A percentile compares a stretch with the other conserved stretches of the same genome.
These are phyloP conservation scores for Croton laevigatus DNA, from an alignment of 441 rosid genomes.

Conservation along the genomic window DNA sequence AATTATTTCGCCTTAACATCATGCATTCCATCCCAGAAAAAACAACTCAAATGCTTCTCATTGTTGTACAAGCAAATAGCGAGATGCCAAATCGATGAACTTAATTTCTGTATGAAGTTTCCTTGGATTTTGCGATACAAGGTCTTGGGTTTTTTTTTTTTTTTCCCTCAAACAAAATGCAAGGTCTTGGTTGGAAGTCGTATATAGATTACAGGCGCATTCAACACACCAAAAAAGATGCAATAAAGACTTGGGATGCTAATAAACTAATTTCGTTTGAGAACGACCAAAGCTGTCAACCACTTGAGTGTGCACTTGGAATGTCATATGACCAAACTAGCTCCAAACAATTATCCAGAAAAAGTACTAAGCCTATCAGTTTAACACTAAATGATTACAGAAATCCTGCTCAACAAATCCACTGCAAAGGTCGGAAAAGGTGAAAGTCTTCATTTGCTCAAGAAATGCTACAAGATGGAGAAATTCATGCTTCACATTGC, in stretches of 20 bases:
- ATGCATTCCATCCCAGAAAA: neutral
- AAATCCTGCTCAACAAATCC: neutral
- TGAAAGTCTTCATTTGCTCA: neutral
- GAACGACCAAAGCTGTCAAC: neutral
- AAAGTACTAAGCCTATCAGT: neutral
- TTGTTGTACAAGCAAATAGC: neutral
- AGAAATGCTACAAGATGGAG: neutral
- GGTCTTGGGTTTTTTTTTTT: no score
- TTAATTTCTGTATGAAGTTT: neutral
- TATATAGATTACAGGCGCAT: neutral
- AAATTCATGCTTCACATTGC: no score
- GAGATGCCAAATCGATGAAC: neutral
- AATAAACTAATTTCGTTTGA: no score
- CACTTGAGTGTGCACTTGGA: neutral
- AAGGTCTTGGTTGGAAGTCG: no score
- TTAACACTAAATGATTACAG: neutral
- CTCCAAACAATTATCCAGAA: neutral
- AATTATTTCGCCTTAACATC: no score
- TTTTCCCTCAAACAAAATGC: no score
- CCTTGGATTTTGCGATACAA: neutral
- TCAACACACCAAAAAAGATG: neutral
- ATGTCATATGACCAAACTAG: neutral
- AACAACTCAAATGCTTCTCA: neutral
- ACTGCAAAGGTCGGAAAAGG: neutral
- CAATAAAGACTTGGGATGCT: no score